A percentile compares a stretch with the other conserved stretches of the same genome.
phyloP scores from a whole-genome alignment of 306 rosid genomes.

The Medicago ruthenica region DNA sequence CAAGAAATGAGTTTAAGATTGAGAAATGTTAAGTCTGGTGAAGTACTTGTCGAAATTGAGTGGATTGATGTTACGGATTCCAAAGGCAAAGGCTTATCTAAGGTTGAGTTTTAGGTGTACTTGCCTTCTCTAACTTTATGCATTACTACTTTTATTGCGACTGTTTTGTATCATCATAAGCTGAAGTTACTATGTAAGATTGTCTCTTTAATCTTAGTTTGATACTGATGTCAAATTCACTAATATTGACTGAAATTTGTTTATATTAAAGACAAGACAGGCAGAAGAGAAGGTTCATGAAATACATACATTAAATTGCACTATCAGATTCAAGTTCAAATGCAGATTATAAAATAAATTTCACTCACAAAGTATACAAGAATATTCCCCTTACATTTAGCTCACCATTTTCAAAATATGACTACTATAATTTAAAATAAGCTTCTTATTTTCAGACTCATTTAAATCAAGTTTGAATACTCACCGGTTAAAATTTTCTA shows the following conservation, averaged over 20 bases:
- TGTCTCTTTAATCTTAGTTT: not conserved
- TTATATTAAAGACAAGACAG: not conserved
- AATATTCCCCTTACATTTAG: too few species aligned
- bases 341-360: too few species aligned
- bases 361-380: too few species aligned
- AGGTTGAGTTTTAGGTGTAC: constrained; percentile 38
- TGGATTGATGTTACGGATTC: constrained; percentile 62
- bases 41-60: constrained; percentile 63
- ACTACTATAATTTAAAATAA: too few species aligned
- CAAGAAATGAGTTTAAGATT: constrained; percentile 77
- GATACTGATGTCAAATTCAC: not conserved
- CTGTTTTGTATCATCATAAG: constrained; percentile 20
- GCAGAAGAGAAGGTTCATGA: not conserved
- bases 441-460: too few species aligned
- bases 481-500: not conserved
- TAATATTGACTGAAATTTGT: not conserved
- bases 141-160: constrained; percentile 14
- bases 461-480: too few species aligned
- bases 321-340: too few species aligned
- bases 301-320: not conserved
- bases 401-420: too few species aligned
- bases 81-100: constrained; percentile 52
- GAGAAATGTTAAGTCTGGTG: constrained; percentile 75
- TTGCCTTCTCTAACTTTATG: constrained; percentile 3
- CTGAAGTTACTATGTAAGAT: not conserved